Evolutionary conservation across 495 filamentous ascomycete genomes (phyloP), one percentile per base, ranked within the genome.

Genomic region (Aspergillus hancockii): DNA sequence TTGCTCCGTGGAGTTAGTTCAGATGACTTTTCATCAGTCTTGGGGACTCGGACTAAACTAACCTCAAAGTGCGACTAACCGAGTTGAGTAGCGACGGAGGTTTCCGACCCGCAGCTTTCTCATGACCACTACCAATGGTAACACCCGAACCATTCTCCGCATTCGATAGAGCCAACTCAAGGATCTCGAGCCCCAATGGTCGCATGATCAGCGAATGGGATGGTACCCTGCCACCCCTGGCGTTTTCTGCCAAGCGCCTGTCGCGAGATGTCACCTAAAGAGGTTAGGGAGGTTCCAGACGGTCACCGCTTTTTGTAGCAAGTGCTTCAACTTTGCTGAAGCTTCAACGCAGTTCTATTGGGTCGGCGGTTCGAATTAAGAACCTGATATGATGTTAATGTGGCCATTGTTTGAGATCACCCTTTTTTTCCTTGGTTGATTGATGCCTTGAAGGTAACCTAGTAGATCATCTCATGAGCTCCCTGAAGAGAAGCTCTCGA

Each of bases 241-340:
- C 49, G 14, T 21, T 53, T 36, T 25, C 32, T 25, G 53, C 54
- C 40, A 56, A 56, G 40, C 54, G 45, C 50, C 32, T 55, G 55
- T 66, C 64, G 64, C 64, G 58, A 66, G 60, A 66, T 66, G 52
- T 22, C 28, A 23, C 64, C 60, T 55, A 32, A 53, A 59, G 12
- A 7, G 50, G 64, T 59, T 66, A 66, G 64, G 21, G 16, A 21
- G 31, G 21, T 43, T 23, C 14, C 49, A 8, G 22, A 43, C 13
- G 23, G 59, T 61, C 62, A 58, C 58, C 58, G 58, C 62, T 63
- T 21, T 18, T 55, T 57, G 19, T 45, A 13, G 1, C 22, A 21
- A 21, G 19, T 34, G 51, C 22, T 58, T 23, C 58, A 58, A 58
- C 54, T 55, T 58, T 49, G 25, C 50, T 55, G 55, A 52, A 45